Conservation (phyloP, 257 asterid species). For the Nicotiana noctiflora region DNA sequence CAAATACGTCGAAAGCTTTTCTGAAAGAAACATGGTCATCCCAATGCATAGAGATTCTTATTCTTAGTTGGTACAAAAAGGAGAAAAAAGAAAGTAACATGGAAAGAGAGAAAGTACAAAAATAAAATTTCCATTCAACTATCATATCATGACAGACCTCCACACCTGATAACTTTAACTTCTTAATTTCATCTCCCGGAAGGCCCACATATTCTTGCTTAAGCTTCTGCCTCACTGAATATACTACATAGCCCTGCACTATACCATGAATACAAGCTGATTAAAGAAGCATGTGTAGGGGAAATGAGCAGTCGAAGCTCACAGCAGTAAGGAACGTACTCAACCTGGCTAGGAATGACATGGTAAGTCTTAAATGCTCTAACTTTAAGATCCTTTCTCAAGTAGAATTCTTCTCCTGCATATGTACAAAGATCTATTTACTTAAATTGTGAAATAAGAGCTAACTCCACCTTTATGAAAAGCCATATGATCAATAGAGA, state of each 20-base stretch:
- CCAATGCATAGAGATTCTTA: not conserved
- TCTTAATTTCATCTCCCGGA: slow-evolving; percentile 60
- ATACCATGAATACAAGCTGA: not conserved
- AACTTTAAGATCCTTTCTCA: slow-evolving; percentile 79
- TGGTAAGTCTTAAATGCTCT: slow-evolving; percentile 84
- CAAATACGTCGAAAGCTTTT: not conserved
- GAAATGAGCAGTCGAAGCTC: not conserved
- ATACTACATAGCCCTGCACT: slow-evolving; percentile 73
- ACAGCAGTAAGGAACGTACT: not conserved
- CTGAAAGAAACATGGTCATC: not conserved
- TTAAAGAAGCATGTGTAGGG: not conserved
- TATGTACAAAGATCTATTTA: slow-evolving; percentile 1
- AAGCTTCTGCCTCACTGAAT: slow-evolving; percentile 72
- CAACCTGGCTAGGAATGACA: slow-evolving; percentile 89
- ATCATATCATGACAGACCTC: slow-evolving; percentile 47
- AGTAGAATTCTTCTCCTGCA: slow-evolving; percentile 76
- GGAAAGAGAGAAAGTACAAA: too few species aligned
- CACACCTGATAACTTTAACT: slow-evolving; percentile 65
- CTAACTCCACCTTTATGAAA: not conserved
- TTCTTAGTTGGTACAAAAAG: not conserved
- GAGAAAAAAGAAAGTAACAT: not conserved
- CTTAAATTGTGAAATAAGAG: not conserved
- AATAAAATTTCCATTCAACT: not conserved
- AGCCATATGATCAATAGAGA: not conserved
- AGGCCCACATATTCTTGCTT: slow-evolving; percentile 73